These are phyloP conservation scores for Bacidia gigantensis DNA, from an alignment of 495 filamentous ascomycete genomes.

Conservation along the genomic window DNA sequence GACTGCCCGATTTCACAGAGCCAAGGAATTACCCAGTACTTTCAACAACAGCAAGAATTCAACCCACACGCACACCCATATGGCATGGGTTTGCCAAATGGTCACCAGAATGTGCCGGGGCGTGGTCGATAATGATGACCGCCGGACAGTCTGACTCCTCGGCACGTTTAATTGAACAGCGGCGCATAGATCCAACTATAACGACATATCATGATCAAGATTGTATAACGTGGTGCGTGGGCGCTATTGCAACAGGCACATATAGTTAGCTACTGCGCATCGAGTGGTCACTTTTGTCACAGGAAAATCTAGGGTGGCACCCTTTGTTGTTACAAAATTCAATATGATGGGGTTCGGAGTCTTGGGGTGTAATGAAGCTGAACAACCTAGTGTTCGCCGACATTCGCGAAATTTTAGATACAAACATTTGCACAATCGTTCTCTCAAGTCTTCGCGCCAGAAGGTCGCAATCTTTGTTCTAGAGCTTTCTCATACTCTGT, in stretches of 20 bases:
- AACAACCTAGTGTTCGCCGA: neutral
- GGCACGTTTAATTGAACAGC: neutral
- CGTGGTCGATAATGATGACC: constrained; percentile 39
- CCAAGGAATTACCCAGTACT: constrained; percentile 51
- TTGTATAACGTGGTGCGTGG: neutral
- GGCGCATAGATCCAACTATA: neutral
- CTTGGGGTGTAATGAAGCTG: neutral
- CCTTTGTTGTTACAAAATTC: neutral
- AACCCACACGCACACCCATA: constrained; percentile 52
- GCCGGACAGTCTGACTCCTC: neutral
- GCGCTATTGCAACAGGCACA: neutral
- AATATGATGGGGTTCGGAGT: neutral
- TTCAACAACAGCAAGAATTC: constrained; percentile 30
- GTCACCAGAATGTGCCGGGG: constrained; percentile 42
- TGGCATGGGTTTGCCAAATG: constrained; percentile 46
- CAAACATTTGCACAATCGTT: neutral
- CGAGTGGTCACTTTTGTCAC: neutral
- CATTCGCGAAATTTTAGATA: neutral
- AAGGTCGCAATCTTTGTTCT: constrained; percentile 4
- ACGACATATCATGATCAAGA: neutral
- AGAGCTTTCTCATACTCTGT: constrained; percentile 45
- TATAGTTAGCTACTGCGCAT: neutral
- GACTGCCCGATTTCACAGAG: constrained; percentile 87
- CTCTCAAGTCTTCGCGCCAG: neutral
- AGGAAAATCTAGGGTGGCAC: neutral